Conservation (phyloP, 164 flowering plant genomes). For the Hamamelis virginiana region DNA sequence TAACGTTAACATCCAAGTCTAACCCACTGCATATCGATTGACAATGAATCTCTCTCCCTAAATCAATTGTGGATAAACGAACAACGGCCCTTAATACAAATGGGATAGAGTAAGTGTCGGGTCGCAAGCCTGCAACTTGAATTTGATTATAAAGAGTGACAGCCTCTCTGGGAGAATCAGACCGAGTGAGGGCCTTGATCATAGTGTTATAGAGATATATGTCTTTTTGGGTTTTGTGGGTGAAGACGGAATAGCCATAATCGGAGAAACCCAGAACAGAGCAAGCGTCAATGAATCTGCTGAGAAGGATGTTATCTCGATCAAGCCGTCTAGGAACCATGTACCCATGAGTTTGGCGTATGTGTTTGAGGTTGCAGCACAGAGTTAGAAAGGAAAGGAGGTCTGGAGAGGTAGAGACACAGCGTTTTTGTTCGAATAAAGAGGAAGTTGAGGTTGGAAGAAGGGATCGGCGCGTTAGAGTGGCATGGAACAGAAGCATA, state of each 20-base stretch:
- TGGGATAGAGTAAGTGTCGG: constrained; percentile 60
- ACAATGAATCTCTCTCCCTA: constrained; percentile 46
- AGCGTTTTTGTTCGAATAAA: too few relatives aligned
- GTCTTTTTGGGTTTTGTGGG: constrained; percentile 21
- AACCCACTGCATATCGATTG: constrained; percentile 40
- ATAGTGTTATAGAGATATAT: constrained; percentile 47
- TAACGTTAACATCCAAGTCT: constrained; percentile 34
- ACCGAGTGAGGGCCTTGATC: constrained; percentile 42
- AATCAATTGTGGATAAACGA: constrained; percentile 18
- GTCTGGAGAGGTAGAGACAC: not conserved
- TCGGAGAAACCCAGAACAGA: constrained; percentile 30
- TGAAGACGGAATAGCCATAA: constrained; percentile 40
- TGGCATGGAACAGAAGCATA: too few relatives aligned
- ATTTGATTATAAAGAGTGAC: constrained; percentile 34
- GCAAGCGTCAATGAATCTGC: constrained; percentile 39
- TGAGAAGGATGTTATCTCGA: constrained; percentile 35
- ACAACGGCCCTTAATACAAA: constrained; percentile 50
- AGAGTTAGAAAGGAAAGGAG: constrained; percentile 20
- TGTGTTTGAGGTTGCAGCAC: constrained; percentile 37
- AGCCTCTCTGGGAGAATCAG: constrained; percentile 29
- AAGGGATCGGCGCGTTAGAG: too few relatives aligned
- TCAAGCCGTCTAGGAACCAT: constrained; percentile 44
- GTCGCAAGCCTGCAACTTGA: constrained; percentile 30
- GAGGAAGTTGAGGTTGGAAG: too few relatives aligned
- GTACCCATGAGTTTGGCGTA: constrained; percentile 44